Base-by-base conservation (phyloP, 176 grass and related monocot genomes). In the Echinochloa phyllopogon region DNA sequence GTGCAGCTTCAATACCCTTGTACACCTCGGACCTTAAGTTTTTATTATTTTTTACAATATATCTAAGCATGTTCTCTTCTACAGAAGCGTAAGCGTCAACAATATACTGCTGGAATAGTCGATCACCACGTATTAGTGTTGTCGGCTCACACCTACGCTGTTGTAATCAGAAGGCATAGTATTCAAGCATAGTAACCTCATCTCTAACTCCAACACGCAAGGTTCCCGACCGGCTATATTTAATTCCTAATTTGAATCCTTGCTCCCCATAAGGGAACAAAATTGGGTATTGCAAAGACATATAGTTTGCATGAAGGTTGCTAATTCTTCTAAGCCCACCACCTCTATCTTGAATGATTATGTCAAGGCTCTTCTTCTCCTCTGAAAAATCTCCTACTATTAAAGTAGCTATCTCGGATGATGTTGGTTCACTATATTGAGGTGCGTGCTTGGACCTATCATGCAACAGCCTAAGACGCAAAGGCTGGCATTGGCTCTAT, bases 281-380 rank as follows among this genome's bases (percentile, higher is more conserved):
- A 70, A 70, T 24, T 15, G 66, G 66, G 20, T 69, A 69, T 0
- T 69, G 39, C 0, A 69, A 20, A 0, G 66, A 3, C 66, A 69
- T 69, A 69, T 69, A 69, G 20, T 69, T 69, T 21, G 65, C 18
- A 43, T 69, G 65, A n/a, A 69, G 65, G 65, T 69, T 69, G n/a
- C 43, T 72, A 72, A 72, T 72, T 24, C 69, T 15, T 27, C 6
- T 44, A 24, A 72, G n/a, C 21, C 42, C 43, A 48, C 42, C 69
- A 48, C 69, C 69, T 15, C 4, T 48, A 24, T 47, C 39, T 13
- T 48, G 43, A 72, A 72, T 48, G 4, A 72, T 72, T 72, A 72
- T 25, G 14, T 48, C 42, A 48, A 21, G 69, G 3, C 42, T 65
- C 12, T 65, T 48, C n/a, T 48, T 47, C 5, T 25, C 65, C 38